These are phyloP conservation scores for Sporothrix euskadiensis DNA, from an alignment of 2,329 filamentous ascomycete genomes.

Conservation along the genomic window DNA sequence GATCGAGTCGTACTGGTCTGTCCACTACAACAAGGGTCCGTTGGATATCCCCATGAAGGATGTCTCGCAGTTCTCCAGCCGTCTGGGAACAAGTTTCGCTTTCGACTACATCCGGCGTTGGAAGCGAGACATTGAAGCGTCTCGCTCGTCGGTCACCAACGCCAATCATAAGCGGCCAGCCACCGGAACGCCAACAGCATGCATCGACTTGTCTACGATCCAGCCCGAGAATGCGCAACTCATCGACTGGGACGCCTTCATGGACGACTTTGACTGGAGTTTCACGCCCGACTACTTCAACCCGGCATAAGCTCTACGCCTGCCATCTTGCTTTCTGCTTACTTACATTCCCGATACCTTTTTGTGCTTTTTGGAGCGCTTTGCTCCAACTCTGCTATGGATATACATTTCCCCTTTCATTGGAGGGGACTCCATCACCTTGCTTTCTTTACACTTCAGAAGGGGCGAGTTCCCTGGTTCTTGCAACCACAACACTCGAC, in stretches of 20 bases:
- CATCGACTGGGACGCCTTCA: constrained; percentile 53
- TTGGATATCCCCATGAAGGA: constrained; percentile 43
- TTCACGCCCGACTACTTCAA: constrained; percentile 37
- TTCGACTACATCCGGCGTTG: constrained; percentile 54
- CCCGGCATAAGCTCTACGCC: constrained; percentile 21
- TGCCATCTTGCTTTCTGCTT: background rate
- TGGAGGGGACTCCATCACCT: background rate
- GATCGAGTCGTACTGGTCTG: constrained; percentile 52
- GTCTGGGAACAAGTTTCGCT: constrained; percentile 51
- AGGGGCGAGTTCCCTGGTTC: background rate
- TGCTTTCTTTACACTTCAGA: background rate
- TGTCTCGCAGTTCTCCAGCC: constrained; percentile 46
- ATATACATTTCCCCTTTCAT: background rate
- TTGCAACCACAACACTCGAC: too few relatives aligned
- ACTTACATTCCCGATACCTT: background rate
- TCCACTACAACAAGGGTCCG: constrained; percentile 43
- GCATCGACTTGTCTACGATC: constrained; percentile 30
- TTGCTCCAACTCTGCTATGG: background rate
- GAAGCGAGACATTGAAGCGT: constrained; percentile 46
- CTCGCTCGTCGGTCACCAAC: constrained; percentile 40
- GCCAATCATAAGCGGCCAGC: constrained; percentile 28
- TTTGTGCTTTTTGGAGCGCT: background rate
- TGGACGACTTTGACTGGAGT: constrained; percentile 54
- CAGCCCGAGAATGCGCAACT: constrained; percentile 41
- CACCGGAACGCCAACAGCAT: constrained; percentile 19